Evolutionary conservation across 2,329 filamentous ascomycete genomes (phyloP), one percentile per base, ranked within the genome.

Genomic region (Diaporthe sp.): DNA sequence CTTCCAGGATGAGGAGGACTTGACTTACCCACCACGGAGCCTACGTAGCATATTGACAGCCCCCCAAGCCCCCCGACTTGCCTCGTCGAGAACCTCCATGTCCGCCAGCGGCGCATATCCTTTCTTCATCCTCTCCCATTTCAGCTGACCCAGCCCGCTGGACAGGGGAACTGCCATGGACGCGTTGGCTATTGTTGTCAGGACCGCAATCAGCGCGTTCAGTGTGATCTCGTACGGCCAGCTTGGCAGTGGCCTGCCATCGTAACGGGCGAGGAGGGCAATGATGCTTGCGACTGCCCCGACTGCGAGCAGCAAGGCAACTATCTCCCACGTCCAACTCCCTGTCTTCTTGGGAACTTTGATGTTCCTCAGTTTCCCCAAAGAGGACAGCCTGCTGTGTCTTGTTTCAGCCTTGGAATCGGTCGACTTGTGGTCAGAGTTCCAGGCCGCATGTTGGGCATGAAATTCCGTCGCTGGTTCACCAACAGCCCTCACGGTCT

Each of bases 51-150:
- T 72, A 47, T 80, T 80, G 22, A 82, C 6, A 22, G 82, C 81
- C 1, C 82, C 82, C 77, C 80, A 78, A 0, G 80, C 80, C 2
- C 82, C 82, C 4, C 82, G 80, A 37, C 82, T 83, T 7, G 82
- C 82, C 25, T 83, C 81, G 55, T 84, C 82, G 49, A 82, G 82
- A 2, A 78, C 74, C 76, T 84, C 82, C 80, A 83, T 82, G 17
- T 83, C 81, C 1, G 79, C 76, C 20, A 83, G 71, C 3, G 81
- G 81, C n/a, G 79, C 78, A 37, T 78, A 75, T 8, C 80, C 77
- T 20, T 79, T 79, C 78, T 80, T 81, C 77, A 84, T 82, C 3
- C 80, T 79, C 60, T 83, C 81, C 82, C 81, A 83, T 57, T 84
- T 83, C 8, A 83, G 74, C 76, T 83, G 82, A 22, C 80, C 80